These are phyloP conservation scores for Leptodontidium sp. DNA, from an alignment of 2,329 filamentous ascomycete genomes.

Conservation along the genomic window DNA sequence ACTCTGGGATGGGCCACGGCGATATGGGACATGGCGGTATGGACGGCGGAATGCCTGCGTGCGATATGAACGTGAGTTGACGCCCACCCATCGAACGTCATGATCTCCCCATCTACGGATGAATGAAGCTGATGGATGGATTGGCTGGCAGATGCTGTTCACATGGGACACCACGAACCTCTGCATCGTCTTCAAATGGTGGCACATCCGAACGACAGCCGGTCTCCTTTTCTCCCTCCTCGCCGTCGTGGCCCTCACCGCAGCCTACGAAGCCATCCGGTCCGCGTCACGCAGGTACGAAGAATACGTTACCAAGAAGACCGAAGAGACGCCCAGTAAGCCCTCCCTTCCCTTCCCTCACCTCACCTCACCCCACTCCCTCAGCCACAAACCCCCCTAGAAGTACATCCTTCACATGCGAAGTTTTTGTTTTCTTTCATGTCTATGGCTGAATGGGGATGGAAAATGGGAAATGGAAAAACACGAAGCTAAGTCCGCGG, in stretches of 20 bases:
- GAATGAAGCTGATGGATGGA: conserved; percentile 5
- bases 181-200: conserved; percentile 93
- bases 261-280: conserved; percentile 92
- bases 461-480: conserved; percentile 20
- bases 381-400: no score
- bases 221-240: conserved; percentile 84
- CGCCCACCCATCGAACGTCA: not conserved
- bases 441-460: conserved; percentile 1
- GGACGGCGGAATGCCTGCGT: conserved; percentile 68
- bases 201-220: conserved; percentile 80
- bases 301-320: conserved; percentile 47
- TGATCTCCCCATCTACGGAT: not conserved
- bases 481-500: conserved; percentile 40
- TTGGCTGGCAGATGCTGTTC: conserved; percentile 86
- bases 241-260: conserved; percentile 81
- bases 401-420: conserved; percentile 18
- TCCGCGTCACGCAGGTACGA: conserved; percentile 82
- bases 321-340: conserved; percentile 44
- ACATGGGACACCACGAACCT: conserved; percentile 94
- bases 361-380: not conserved
- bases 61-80: conserved; percentile 76
- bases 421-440: conserved; percentile 10
- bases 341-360: not conserved
- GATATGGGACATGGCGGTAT: conserved; percentile 60
- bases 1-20: conserved; percentile 56